A percentile compares a stretch with the other conserved stretches of the same genome.
Conservation (phyloP, 257 asterid genomes). For the Lycium ferocissimum region DNA sequence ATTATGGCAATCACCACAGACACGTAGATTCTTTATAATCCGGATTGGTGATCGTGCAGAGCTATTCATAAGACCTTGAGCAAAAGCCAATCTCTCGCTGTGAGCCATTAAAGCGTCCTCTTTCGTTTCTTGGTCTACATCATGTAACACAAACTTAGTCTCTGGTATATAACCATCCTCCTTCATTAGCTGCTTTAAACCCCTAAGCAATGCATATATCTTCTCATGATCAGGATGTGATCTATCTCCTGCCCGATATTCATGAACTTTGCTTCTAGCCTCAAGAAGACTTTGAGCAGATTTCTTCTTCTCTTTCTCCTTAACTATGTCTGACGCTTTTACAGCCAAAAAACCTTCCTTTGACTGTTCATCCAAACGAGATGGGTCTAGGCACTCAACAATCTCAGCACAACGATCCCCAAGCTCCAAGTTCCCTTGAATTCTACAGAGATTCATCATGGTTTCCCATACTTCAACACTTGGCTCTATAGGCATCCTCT, state of each 20-base stretch:
- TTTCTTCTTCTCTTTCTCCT: constrained; percentile 62
- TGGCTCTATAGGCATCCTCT: constrained; percentile 70
- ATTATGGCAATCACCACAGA: constrained; percentile 86
- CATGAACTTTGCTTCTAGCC: constrained; percentile 63
- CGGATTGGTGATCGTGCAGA: constrained; percentile 67
- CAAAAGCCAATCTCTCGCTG: constrained; percentile 90
- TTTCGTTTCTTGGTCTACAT: constrained; percentile 77
- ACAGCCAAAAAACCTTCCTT: constrained; percentile 68
- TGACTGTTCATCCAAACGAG: constrained; percentile 66
- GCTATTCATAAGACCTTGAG: constrained; percentile 73
- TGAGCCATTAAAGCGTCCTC: constrained; percentile 91
- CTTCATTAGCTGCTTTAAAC: constrained; percentile 77
- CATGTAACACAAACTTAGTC: constrained; percentile 81
- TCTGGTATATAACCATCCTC: constrained; percentile 82
- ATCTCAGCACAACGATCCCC: constrained; percentile 81
- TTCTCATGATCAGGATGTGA: constrained; percentile 73
- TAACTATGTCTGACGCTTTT: constrained; percentile 53
- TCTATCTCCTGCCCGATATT: constrained; percentile 87
- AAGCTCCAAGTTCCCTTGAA: constrained; percentile 75
- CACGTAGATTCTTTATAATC: constrained; percentile 76
- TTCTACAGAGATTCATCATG: constrained; percentile 67
- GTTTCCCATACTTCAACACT: constrained; percentile 66
- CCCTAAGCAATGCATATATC: constrained; percentile 61
- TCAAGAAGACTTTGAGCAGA: constrained; percentile 55
- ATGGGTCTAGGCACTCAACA: constrained; percentile 64